phyloP scores from a whole-genome alignment of 768 basidiomycete genomes.

The Nidularia pulvinata region DNA sequence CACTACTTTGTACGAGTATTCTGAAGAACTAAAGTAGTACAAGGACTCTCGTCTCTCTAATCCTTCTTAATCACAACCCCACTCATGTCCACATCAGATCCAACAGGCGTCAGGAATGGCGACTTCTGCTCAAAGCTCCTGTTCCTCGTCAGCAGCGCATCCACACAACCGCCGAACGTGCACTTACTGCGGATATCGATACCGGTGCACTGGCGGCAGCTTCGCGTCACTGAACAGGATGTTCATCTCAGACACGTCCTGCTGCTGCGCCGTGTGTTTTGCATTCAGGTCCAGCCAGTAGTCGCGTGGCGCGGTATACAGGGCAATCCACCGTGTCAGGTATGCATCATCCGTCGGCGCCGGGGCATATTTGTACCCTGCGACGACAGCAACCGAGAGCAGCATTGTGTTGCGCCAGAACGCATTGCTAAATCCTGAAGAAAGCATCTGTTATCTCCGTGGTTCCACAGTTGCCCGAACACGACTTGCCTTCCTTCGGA shows the following conservation, averaged over 20 bases:
- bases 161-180: conserved; percentile 3
- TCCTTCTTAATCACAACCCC: conserved; percentile 29
- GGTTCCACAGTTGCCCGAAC: too few relatives aligned
- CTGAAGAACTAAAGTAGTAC: too few relatives aligned
- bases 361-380: conserved; percentile 71
- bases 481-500: conserved; percentile 55
- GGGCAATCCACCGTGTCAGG: conserved; percentile 65
- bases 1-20: too few relatives aligned
- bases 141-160: conserved; percentile 3
- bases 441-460: neutral
- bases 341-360: conserved; percentile 57
- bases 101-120: conserved; percentile 60
- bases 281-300: conserved; percentile 57
- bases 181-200: conserved; percentile 75
- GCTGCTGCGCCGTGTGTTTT: conserved; percentile 49
- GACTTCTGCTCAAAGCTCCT: conserved; percentile 63
- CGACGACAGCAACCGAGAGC: conserved; percentile 44
- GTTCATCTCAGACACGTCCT: conserved; percentile 39
- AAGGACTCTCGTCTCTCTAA: conserved; percentile 10
- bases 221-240: conserved; percentile 40
- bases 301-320: conserved; percentile 52
- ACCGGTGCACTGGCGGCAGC: conserved; percentile 55
- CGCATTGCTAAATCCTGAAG: conserved; percentile 58
- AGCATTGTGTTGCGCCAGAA: conserved; percentile 70
- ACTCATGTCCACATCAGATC: conserved; percentile 34